Conservation (phyloP, 208 protist species). For the Leishmania arabica region DNA sequence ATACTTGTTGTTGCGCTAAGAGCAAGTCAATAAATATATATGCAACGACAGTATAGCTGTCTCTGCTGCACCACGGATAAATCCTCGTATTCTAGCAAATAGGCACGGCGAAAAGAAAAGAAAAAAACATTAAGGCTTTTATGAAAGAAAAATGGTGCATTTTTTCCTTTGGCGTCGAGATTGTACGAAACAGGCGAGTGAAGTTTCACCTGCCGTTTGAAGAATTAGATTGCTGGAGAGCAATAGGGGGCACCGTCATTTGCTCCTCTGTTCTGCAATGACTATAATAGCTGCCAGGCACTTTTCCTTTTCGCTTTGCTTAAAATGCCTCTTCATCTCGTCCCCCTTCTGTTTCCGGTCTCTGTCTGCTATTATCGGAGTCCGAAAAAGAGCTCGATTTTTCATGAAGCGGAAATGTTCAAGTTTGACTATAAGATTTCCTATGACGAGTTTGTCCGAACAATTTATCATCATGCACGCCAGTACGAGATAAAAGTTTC, state of each 20-base stretch:
- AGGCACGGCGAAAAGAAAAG: not conserved
- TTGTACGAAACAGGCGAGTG: too few species aligned
- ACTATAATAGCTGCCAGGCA: too few species aligned
- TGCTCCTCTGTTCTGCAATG: too few species aligned
- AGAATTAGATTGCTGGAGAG: too few species aligned
- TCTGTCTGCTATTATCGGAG: not conserved
- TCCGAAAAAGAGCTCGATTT: not conserved
- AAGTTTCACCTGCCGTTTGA: rapidly evolving
- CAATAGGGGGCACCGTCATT: too few species aligned
- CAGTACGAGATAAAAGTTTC: conserved; percentile 27
- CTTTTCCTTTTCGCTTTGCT: too few species aligned
- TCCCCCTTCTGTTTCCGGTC: not conserved
- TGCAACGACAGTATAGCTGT: not conserved
- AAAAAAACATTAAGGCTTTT: not conserved
- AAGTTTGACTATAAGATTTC: conserved; percentile 51
- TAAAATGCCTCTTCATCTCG: too few species aligned
- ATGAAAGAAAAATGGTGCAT: not conserved
- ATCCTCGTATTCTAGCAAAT: not conserved
- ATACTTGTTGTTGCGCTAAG: not conserved
- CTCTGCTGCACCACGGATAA: not conserved
- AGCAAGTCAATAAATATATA: not conserved
- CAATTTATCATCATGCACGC: conserved; percentile 56
- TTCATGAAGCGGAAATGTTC: conserved; percentile 33
- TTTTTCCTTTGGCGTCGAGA: not conserved
- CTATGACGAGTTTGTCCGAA: conserved; percentile 55